A percentile compares a stretch with the other conserved stretches of the same genome.
Conservation (phyloP, 2,329 filamentous ascomycete genomes). For the Tolypocladium album region DNA sequence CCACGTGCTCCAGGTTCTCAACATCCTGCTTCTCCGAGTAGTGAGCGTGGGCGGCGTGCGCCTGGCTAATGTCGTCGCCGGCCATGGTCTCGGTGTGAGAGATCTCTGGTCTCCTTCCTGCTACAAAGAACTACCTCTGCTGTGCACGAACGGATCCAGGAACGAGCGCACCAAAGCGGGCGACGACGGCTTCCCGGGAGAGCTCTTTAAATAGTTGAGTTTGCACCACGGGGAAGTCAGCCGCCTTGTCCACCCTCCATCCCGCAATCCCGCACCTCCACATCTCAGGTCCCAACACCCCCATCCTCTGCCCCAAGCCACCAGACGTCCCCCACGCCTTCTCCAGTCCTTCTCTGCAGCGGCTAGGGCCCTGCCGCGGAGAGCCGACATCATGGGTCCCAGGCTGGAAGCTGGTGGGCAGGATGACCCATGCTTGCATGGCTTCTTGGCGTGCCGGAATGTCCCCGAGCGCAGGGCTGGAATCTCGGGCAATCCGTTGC, state of each 20-base stretch:
- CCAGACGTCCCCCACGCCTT: neutral
- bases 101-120: neutral
- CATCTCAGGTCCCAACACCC: neutral
- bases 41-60: neutral
- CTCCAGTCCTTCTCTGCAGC: neutral
- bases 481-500: neutral
- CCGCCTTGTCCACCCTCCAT: neutral
- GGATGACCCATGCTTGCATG: neutral
- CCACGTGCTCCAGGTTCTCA: constrained; percentile 6
- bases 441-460: neutral
- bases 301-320: neutral
- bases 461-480: neutral
- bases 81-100: constrained; percentile 4
- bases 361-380: neutral
- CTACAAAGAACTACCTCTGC: neutral
- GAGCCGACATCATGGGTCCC: neutral
- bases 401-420: neutral
- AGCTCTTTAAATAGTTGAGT: neutral
- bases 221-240: neutral
- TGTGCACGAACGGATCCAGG: neutral
- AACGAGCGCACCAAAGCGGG: neutral
- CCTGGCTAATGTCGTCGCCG: constrained; percentile 7
- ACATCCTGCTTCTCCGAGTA: constrained; percentile 4
- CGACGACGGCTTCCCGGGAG: neutral
- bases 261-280: neutral